Evolutionary conservation across 2,329 filamentous ascomycete species (phyloP), one percentile per base, ranked within the genome.

Genomic region (Phyllachora maydis): DNA sequence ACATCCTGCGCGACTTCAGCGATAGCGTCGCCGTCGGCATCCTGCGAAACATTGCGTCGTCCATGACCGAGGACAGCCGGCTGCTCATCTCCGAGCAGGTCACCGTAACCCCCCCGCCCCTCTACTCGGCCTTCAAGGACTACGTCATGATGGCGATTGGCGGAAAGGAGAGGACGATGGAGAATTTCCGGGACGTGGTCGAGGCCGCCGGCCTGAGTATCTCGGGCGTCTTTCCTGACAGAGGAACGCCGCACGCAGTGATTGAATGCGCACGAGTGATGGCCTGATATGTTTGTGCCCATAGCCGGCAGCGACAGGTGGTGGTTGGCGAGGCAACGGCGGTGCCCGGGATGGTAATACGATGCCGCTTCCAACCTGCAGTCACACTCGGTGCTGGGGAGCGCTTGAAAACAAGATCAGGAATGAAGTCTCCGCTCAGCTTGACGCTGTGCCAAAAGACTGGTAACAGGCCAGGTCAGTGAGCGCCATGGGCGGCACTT

Each of bases 1-100:
- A 43, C 18, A 36, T 40, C 19, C 28, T 43, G 14, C 43, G 45
- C 24, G 36, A 45, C 23, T 46, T 42, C 26, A 35, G 37, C 5
- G 43, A 46, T 23, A 31, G 31, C 0, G 34, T 34, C 2, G 24
- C 26, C 3, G 23, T 15, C 14, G 27, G 22, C n/a, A 34, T 36
- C 15, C 28, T 38, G 13, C 17, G 19, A 16, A 37, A 36, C 19
- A 21, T 38, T 6, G 25, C 31, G 5, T 19, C n/a, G 11, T 28
- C 26, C 8, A 24, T 36, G 16, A 22, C 19, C 14, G 23, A 20
- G 1, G 30, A 28, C 25, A 28, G 27, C 21, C 23, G 31, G 21
- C 23, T 38, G 6, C 21, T 37, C 11, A 27, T 38, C 14, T 30
- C 35, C 4, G 35, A 38, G 25, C 35, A 38, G 30, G 24, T 38